A percentile compares a stretch with the other conserved stretches of the same genome.
Conservation (phyloP, 2,329 filamentous ascomycete species). For the Metarhizium humberi region DNA sequence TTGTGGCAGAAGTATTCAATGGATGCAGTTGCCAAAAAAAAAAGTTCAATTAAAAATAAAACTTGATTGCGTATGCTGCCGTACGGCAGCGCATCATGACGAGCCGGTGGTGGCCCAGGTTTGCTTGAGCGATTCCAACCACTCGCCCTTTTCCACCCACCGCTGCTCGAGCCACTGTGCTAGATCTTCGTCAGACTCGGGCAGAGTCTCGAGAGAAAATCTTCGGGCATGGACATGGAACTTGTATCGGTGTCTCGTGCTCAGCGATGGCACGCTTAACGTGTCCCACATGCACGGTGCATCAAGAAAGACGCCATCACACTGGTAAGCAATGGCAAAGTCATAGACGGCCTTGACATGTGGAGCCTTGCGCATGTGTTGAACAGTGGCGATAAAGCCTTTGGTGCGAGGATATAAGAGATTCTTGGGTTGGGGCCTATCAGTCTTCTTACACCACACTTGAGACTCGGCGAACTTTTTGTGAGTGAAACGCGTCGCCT, state of each 20-base stretch:
- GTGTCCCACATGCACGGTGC: conserved; percentile 46
- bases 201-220: conserved; percentile 38
- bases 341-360: conserved; percentile 48
- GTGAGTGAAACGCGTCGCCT: conserved; percentile 50
- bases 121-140: conserved; percentile 28
- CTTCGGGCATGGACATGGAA: conserved; percentile 42
- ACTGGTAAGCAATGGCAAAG: conserved; percentile 44
- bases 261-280: conserved; percentile 31
- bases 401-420: conserved; percentile 51
- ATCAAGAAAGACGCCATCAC: conserved; percentile 30
- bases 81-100: background rate
- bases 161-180: conserved; percentile 42
- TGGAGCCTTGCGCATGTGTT: conserved; percentile 39
- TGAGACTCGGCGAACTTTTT: conserved; percentile 42
- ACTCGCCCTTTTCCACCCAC: conserved; percentile 45
- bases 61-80: background rate
- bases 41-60: no score
- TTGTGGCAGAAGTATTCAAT: no score
- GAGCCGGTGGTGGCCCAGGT: conserved; percentile 7
- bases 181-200: conserved; percentile 35
- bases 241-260: conserved; percentile 28
- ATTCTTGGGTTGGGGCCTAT: conserved; percentile 43
- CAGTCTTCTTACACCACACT: conserved; percentile 41
- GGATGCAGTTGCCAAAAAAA: no score
- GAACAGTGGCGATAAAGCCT: conserved; percentile 50